Evolutionary conservation across 2,329 filamentous ascomycete species (phyloP).

Genomic region (Neocatenulostroma microsporum): DNA sequence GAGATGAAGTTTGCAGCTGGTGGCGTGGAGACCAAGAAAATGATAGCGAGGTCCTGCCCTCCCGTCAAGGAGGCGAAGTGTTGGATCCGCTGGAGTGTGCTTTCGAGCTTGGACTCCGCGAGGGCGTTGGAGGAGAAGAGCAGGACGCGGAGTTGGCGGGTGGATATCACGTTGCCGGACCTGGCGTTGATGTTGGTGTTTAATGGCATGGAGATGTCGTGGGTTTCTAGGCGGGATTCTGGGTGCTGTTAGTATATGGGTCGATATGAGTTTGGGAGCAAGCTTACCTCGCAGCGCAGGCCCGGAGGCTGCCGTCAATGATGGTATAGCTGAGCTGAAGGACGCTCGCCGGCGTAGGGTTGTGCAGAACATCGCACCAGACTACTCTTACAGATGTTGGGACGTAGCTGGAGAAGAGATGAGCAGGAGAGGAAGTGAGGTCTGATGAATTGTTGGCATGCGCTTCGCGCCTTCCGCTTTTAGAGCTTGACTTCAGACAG

Average conservation of each 20-base stretch:
- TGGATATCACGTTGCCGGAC: constrained; percentile 6
- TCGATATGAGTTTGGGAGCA: background rate
- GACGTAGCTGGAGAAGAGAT: too few species aligned
- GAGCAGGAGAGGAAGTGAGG: too few species aligned
- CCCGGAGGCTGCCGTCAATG: constrained; percentile 17
- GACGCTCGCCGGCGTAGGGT: constrained; percentile 33
- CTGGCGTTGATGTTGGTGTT: constrained; percentile 3
- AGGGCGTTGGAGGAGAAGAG: constrained; percentile 25
- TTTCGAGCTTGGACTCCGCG: constrained; percentile 11
- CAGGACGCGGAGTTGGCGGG: constrained; percentile 22
- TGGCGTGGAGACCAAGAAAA: constrained; percentile 24
- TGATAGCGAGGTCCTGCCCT: constrained; percentile 23
- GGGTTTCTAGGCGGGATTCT: constrained; percentile 30
- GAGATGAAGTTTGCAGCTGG: constrained; percentile 11
- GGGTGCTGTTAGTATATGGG: constrained; percentile 4
- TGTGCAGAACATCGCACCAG: constrained; percentile 36
- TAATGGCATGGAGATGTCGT: constrained; percentile 30
- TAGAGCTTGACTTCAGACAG: too few species aligned
- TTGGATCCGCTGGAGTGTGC: constrained; percentile 25
- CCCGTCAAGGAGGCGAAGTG: constrained; percentile 25
- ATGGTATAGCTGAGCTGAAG: constrained; percentile 31
- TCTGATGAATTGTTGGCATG: too few species aligned
- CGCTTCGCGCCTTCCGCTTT: too few species aligned
- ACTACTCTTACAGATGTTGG: too few species aligned
- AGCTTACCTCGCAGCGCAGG: constrained; percentile 27